phyloP scores from a whole-genome alignment of 108 stramenopile genomes.

The Cyclotella cryptica region DNA sequence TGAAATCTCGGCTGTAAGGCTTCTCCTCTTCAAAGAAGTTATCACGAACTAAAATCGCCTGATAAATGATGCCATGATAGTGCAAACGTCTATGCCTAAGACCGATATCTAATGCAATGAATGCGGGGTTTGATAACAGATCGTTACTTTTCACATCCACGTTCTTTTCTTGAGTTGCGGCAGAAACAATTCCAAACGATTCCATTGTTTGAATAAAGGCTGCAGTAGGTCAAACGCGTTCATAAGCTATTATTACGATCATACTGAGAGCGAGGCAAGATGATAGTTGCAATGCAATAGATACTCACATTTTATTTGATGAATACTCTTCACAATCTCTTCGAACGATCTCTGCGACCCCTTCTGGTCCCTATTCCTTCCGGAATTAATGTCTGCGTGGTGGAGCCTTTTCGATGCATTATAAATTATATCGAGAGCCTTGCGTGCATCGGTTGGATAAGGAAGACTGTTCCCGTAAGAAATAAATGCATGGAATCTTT shows the following conservation, averaged over 20 bases:
- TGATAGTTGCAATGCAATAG: no score
- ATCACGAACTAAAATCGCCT: constrained; percentile 68
- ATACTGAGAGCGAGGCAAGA: no score
- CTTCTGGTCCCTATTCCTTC: constrained; percentile 20
- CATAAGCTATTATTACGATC: no score
- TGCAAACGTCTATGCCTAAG: constrained; percentile 67
- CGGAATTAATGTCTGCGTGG: constrained; percentile 24
- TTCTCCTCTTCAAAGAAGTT: constrained; percentile 56
- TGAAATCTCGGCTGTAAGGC: constrained; percentile 4
- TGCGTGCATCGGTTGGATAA: constrained; percentile 59
- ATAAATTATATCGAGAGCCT: constrained; percentile 60
- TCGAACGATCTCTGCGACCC: constrained; percentile 56
- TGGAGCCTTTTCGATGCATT: constrained; percentile 33
- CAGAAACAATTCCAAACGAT: constrained; percentile 54
- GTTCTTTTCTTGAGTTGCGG: constrained; percentile 8
- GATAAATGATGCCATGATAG: constrained; percentile 75
- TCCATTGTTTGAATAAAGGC: constrained; percentile 57
- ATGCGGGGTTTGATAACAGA: constrained; percentile 56
- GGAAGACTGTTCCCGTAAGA: constrained; percentile 56
- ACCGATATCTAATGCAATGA: constrained; percentile 78
- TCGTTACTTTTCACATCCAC: constrained; percentile 5
- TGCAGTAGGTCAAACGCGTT: not conserved
- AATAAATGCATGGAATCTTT: constrained; percentile 59
- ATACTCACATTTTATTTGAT: constrained; percentile 33
- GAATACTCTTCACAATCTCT: constrained; percentile 58